Conservation (phyloP, 352 stramenopile genomes). For the Phytophthora hibernalis region DNA sequence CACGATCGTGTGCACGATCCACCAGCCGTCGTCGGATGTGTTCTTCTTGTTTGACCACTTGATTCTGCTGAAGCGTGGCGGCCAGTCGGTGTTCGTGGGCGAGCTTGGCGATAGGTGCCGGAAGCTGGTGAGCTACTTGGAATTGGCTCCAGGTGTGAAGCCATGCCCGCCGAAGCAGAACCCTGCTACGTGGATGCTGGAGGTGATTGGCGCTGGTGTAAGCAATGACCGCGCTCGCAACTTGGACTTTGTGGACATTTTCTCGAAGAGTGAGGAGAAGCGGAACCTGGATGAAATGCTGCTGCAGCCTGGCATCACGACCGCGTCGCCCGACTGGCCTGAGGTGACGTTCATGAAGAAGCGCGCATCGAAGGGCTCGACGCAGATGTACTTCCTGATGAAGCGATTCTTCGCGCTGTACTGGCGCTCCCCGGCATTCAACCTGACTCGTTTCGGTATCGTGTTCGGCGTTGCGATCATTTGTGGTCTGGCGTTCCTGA, state of each 20-base stretch:
- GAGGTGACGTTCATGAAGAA: slow-evolving; percentile 35
- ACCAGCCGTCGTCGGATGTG: slow-evolving; percentile 36
- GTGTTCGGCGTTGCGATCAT: slow-evolving; percentile 14
- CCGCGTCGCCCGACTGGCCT: slow-evolving; percentile 12
- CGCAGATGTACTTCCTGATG: slow-evolving; percentile 44
- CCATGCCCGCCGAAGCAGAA: slow-evolving; percentile 39
- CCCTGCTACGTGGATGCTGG: slow-evolving; percentile 31
- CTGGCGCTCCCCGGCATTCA: slow-evolving; percentile 62
- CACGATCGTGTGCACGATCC: slow-evolving; percentile 88
- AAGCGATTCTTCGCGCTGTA: slow-evolving; percentile 36
- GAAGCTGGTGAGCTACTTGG: slow-evolving; percentile 17
- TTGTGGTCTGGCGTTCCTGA: slow-evolving; percentile 15
- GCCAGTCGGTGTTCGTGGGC: slow-evolving; percentile 76
- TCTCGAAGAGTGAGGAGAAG: slow-evolving; percentile 30
- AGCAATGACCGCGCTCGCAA: slow-evolving; percentile 72
- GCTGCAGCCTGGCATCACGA: slow-evolving; percentile 19
- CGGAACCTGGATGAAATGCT: slow-evolving; percentile 18
- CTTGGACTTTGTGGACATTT: slow-evolving; percentile 38
- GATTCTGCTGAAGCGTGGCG: slow-evolving; percentile 59
- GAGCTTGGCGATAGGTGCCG: slow-evolving; percentile 51
- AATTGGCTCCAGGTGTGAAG: slow-evolving; percentile 35
- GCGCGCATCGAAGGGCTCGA: slow-evolving; percentile 16
- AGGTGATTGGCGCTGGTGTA: slow-evolving; percentile 34
- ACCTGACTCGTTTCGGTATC: slow-evolving; percentile 33
- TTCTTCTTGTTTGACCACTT: slow-evolving; percentile 84